A percentile compares a stretch with the other conserved stretches of the same genome.
Conservation (phyloP, 768 basidiomycete species). For the Leccinum fibrillosum region DNA sequence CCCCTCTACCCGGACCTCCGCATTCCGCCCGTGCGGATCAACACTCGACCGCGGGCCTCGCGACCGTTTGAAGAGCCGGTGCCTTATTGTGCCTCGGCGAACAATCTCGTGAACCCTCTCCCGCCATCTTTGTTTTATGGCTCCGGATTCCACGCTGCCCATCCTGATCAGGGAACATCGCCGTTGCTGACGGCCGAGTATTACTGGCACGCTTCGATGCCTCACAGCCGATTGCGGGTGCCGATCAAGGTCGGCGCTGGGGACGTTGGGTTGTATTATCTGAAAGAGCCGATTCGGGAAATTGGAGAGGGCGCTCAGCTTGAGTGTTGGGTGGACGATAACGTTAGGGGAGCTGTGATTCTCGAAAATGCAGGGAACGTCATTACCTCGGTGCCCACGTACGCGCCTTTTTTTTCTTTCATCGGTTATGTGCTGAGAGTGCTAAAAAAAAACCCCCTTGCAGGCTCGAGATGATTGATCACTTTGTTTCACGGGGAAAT, state of each 20-base stretch:
- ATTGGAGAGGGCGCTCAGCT: conserved; percentile 67
- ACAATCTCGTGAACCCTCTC: conserved; percentile 95
- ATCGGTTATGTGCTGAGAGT: neutral
- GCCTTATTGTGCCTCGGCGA: conserved; percentile 94
- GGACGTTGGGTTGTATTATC: conserved; percentile 88
- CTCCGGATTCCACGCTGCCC: conserved; percentile 82
- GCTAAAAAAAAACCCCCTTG: conserved; percentile 5
- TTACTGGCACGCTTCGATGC: conserved; percentile 91
- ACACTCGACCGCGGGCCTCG: conserved; percentile 51
- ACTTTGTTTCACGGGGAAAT: conserved; percentile 77
- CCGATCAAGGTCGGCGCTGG: conserved; percentile 84
- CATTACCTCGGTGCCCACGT: conserved; percentile 63
- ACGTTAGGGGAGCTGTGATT: conserved; percentile 70
- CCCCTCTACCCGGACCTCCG: conserved; percentile 31
- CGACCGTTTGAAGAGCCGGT: conserved; percentile 78
- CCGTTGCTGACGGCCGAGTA: conserved; percentile 63
- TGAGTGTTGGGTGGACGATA: conserved; percentile 98
- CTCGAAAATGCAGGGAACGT: conserved; percentile 76
- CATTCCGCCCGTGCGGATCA: conserved; percentile 73
- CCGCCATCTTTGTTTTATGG: conserved; percentile 94
- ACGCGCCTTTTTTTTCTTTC: conserved; percentile 31
- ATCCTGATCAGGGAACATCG: conserved; percentile 51
- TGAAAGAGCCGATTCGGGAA: conserved; percentile 62
- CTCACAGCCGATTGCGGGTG: conserved; percentile 78
- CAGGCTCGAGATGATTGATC: conserved; percentile 86